Conservation (phyloP, 768 basidiomycete genomes). For the Suillus ampliporus region DNA sequence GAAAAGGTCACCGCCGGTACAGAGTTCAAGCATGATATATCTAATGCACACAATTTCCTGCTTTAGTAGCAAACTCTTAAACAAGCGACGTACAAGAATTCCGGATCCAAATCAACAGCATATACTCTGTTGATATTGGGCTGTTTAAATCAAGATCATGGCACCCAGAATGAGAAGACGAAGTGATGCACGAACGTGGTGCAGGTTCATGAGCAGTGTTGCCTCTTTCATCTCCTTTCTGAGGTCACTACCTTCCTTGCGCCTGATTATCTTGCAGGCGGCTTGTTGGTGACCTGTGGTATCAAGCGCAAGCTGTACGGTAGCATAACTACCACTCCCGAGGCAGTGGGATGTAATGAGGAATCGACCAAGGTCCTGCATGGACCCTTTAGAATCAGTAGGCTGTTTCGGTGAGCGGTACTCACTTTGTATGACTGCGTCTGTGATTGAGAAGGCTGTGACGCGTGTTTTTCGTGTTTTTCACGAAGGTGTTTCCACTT, state of each 20-base stretch:
- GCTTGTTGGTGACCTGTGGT: slow-evolving; percentile 68
- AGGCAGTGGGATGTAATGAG: slow-evolving; percentile 80
- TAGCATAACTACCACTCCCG: slow-evolving; percentile 83
- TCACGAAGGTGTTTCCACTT: slow-evolving; percentile 57
- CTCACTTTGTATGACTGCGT: slow-evolving; percentile 59
- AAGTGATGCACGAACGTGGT: slow-evolving; percentile 57
- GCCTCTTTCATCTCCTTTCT: slow-evolving; percentile 79
- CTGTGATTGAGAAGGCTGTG: slow-evolving; percentile 63
- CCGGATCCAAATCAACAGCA: slow-evolving; percentile 65
- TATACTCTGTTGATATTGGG: slow-evolving; percentile 84
- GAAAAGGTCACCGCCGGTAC: slow-evolving; percentile 88
- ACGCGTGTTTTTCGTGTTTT: slow-evolving; percentile 54
- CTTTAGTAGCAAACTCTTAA: not conserved
- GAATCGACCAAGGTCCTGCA: slow-evolving; percentile 67
- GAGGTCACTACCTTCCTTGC: slow-evolving; percentile 48
- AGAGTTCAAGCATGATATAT: slow-evolving; percentile 85
- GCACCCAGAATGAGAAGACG: slow-evolving; percentile 4
- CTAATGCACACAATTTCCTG: slow-evolving; percentile 37
- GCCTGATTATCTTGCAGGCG: slow-evolving; percentile 83
- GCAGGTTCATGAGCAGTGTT: slow-evolving; percentile 68
- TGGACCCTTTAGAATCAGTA: slow-evolving; percentile 2
- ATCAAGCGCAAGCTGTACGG: slow-evolving; percentile 80
- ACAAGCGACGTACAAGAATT: slow-evolving; percentile 55
- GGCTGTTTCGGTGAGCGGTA: not conserved
- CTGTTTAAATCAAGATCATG: slow-evolving; percentile 40